A percentile compares a stretch with the other conserved stretches of the same genome.
These are phyloP conservation scores for Penicillium tannophilum DNA, from an alignment of 495 filamentous ascomycete species.

Conservation along the genomic window DNA sequence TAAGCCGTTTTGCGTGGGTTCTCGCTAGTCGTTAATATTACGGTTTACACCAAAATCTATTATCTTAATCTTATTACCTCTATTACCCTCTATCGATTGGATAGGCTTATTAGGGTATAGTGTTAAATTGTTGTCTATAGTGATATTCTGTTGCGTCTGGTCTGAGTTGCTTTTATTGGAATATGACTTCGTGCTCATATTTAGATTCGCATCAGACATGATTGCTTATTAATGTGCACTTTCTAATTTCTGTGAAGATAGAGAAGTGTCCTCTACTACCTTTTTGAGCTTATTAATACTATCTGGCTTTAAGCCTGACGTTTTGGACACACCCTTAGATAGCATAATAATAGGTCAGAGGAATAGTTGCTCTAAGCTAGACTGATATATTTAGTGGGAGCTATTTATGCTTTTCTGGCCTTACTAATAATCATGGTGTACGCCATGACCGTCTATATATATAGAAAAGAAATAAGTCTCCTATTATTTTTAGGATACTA, in stretches of 20 bases:
- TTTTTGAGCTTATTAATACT: neutral
- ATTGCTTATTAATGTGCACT: neutral
- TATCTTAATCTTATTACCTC: too few relatives aligned
- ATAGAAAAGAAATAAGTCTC: neutral
- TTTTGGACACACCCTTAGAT: neutral
- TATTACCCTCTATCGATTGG: neutral
- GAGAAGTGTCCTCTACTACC: neutral
- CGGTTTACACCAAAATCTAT: neutral
- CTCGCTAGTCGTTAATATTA: neutral
- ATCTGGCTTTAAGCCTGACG: neutral
- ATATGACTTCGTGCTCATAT: neutral
- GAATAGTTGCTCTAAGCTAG: neutral
- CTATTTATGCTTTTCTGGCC: neutral
- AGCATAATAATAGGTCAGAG: neutral
- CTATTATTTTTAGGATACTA: neutral
- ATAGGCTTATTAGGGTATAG: neutral
- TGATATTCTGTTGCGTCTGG: neutral
- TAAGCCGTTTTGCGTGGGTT: neutral
- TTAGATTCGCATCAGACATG: neutral
- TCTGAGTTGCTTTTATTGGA: neutral
- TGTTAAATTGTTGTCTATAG: slow-evolving; percentile 1
- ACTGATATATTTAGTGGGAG: neutral
- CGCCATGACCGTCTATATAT: neutral
- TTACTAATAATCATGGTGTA: neutral
- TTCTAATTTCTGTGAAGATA: neutral